Percentiles rank a stretch among this genome's conserved stretches.
phyloP scores from a whole-genome alignment of 106 monocot genomes.

The Hemerocallis citrina region DNA sequence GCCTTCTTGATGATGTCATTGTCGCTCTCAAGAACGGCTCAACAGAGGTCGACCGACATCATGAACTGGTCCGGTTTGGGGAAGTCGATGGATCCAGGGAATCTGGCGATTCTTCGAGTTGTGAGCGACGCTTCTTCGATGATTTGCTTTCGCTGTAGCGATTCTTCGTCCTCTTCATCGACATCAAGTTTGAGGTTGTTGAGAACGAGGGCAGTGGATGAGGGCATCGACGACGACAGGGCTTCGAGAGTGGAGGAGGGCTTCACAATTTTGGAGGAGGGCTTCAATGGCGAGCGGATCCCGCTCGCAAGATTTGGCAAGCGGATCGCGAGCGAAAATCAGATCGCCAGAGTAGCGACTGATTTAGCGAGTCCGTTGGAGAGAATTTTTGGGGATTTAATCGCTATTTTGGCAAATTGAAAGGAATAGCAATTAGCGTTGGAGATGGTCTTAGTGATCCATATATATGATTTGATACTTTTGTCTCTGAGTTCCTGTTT shows the following conservation, averaged over 20 bases:
- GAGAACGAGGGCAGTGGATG: constrained; percentile 24
- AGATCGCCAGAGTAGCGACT: too few relatives aligned
- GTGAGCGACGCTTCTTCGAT: constrained; percentile 48
- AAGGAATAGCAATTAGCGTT: too few relatives aligned
- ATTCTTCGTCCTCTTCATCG: constrained; percentile 22
- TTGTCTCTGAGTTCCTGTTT: too few relatives aligned
- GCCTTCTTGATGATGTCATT: constrained; percentile 41
- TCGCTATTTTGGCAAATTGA: too few relatives aligned
- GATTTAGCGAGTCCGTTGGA: too few relatives aligned
- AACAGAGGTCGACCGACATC: background rate
- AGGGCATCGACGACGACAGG: background rate
- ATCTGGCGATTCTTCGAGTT: constrained; percentile 36
- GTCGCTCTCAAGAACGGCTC: constrained; percentile 3
- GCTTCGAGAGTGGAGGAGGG: background rate
- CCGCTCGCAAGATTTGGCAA: too few relatives aligned
- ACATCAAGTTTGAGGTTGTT: background rate
- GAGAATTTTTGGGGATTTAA: too few relatives aligned
- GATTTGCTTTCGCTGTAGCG: constrained; percentile 22
- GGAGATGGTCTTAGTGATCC: too few relatives aligned
- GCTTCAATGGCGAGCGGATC: too few relatives aligned
- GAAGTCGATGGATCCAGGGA: constrained; percentile 70
- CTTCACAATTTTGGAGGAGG: too few relatives aligned
- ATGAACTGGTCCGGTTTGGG: constrained; percentile 19
- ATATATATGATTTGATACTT: too few relatives aligned
- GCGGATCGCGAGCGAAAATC: too few relatives aligned